These are phyloP conservation scores for Trichoderma koningiopsis DNA, from an alignment of 2,329 filamentous ascomycete genomes.

Conservation along the genomic window DNA sequence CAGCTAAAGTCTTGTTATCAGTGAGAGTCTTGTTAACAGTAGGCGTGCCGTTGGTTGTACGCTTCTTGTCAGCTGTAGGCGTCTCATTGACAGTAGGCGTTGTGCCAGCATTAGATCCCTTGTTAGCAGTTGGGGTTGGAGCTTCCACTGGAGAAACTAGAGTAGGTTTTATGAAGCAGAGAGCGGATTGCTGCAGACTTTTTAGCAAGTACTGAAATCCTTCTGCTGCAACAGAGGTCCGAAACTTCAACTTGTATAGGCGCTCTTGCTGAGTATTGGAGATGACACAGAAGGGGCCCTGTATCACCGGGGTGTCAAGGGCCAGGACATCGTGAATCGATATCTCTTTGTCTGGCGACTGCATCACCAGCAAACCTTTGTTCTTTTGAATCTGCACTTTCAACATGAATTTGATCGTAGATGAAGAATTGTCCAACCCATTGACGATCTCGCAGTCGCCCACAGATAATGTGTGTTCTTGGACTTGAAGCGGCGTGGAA, in stretches of 20 bases:
- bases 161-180: not conserved
- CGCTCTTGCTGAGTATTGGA: not conserved
- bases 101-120: not conserved
- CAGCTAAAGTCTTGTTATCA: not conserved
- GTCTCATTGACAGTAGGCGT: too few species aligned
- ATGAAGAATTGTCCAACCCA: not conserved
- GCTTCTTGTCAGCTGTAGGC: too few species aligned
- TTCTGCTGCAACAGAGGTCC: conserved; percentile 23
- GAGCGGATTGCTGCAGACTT: conserved; percentile 26
- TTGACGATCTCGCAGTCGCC: conserved; percentile 30
- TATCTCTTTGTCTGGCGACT: conserved; percentile 20
- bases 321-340: conserved; percentile 31
- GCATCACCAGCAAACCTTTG: conserved; percentile 31
- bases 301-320: conserved; percentile 28
- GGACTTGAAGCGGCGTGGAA: not conserved
- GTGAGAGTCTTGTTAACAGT: not conserved
- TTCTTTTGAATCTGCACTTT: conserved; percentile 27
- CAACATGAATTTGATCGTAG: conserved; percentile 28
- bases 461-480: conserved; percentile 29
- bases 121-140: not conserved
- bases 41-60: not conserved
- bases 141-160: not conserved
- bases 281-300: conserved; percentile 32
- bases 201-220: conserved; percentile 28
- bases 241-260: conserved; percentile 31